A percentile compares a stretch with the other conserved stretches of the same genome.
phyloP scores from a whole-genome alignment of 2,329 filamentous ascomycete genomes.

The Colletotrichum noveboracense region DNA sequence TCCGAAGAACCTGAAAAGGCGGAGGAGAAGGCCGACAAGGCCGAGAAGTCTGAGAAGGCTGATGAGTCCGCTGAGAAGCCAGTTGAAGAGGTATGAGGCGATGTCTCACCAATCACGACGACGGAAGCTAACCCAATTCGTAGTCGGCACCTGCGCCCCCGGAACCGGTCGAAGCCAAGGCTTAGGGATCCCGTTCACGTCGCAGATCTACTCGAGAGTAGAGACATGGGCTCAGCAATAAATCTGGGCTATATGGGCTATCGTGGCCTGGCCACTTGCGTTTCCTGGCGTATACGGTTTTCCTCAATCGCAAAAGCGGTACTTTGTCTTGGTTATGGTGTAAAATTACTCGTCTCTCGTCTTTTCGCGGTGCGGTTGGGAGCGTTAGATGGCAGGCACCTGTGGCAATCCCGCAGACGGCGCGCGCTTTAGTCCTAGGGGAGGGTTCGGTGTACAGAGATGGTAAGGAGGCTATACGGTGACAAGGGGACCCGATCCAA shows the following conservation, averaged over 20 bases:
- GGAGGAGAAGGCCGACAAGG: constrained; percentile 33
- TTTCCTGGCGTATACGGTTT: constrained; percentile 24
- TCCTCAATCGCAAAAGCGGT: constrained; percentile 16
- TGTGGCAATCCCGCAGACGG: constrained; percentile 1
- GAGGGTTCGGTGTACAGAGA: constrained; percentile 16
- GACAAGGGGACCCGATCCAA: not conserved
- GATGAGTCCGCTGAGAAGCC: constrained; percentile 22
- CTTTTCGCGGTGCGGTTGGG: not conserved
- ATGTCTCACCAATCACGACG: not conserved
- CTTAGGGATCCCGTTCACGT: constrained; percentile 28
- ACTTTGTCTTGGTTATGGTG: constrained; percentile 17
- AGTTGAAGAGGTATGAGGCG: constrained; percentile 39
- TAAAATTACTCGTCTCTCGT: constrained; percentile 17
- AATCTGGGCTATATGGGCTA: not conserved
- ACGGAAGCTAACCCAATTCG: not conserved
- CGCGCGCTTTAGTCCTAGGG: not conserved
- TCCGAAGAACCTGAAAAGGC: constrained; percentile 35
- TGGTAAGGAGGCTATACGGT: not conserved
- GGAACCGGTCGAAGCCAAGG: constrained; percentile 41
- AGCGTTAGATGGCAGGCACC: not conserved
- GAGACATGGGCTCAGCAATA: constrained; percentile 4
- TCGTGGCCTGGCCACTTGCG: constrained; percentile 8
- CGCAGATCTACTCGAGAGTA: not conserved
- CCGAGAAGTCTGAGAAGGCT: constrained; percentile 26
- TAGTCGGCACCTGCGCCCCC: constrained; percentile 30